phyloP scores from a whole-genome alignment of 2,329 filamentous ascomycete genomes.

The Fusarium xylarioides region DNA sequence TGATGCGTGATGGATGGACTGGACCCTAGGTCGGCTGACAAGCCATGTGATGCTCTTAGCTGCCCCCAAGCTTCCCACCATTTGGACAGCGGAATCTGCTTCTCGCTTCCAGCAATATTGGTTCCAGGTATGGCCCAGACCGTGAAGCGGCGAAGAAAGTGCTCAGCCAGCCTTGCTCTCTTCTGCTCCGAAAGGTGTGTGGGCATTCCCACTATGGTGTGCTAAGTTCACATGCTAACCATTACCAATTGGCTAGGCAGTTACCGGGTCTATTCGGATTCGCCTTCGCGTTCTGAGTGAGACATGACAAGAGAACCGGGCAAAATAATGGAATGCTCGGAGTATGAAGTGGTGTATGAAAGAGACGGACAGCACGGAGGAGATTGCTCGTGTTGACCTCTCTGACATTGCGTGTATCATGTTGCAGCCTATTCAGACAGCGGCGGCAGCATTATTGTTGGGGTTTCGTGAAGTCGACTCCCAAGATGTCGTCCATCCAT shows the following conservation, averaged over 20 bases:
- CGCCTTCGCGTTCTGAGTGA: slow-evolving; percentile 26
- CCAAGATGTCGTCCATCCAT: slow-evolving; percentile 47
- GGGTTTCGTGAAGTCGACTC: slow-evolving; percentile 43
- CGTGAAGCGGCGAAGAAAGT: not conserved
- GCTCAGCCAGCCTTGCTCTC: slow-evolving; percentile 33
- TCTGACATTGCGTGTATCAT: slow-evolving; percentile 22
- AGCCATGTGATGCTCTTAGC: slow-evolving; percentile 40
- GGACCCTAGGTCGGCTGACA: slow-evolving; percentile 40
- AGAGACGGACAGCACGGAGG: not conserved
- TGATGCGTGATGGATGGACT: slow-evolving; percentile 21
- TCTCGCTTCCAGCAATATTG: slow-evolving; percentile 3
- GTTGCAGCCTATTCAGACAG: slow-evolving; percentile 17
- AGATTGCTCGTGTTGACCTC: slow-evolving; percentile 23
- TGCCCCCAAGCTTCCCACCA: slow-evolving; percentile 7
- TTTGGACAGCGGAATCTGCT: slow-evolving; percentile 20
- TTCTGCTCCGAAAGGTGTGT: slow-evolving; percentile 19
- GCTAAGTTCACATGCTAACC: slow-evolving; percentile 33
- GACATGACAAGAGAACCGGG: slow-evolving; percentile 30
- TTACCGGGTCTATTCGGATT: slow-evolving; percentile 32
- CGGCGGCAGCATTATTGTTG: slow-evolving; percentile 18
- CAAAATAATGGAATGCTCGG: slow-evolving; percentile 22
- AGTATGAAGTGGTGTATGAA: slow-evolving; percentile 34
- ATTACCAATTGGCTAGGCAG: slow-evolving; percentile 23
- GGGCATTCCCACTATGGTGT: slow-evolving; percentile 21
- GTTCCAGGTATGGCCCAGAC: slow-evolving; percentile 3